phyloP scores from a whole-genome alignment of 2,329 filamentous ascomycete species.

The Neocucurbitaria cava region DNA sequence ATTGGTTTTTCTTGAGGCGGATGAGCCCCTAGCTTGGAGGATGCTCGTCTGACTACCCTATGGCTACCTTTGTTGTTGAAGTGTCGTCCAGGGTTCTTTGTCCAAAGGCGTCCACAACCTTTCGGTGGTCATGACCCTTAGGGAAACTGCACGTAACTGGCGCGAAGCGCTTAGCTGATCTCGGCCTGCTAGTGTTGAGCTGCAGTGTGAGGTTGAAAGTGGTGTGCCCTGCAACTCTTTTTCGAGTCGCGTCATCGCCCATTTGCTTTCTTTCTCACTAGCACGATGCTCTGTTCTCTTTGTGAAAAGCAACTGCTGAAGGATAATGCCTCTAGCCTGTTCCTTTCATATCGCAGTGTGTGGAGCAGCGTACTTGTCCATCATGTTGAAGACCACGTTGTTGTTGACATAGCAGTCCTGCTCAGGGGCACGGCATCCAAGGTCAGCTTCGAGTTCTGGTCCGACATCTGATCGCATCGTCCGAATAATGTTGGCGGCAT shows the following conservation, averaged over 20 bases:
- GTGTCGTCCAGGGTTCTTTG: neutral
- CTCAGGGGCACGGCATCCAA: slow-evolving; percentile 48
- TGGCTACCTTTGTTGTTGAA: neutral
- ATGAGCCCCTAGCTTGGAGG: too few relatives aligned
- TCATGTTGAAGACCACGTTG: slow-evolving; percentile 51
- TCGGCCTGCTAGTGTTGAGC: neutral
- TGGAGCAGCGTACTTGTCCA: slow-evolving; percentile 52
- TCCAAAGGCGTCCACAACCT: neutral
- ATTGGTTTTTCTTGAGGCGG: neutral
- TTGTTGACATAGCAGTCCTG: slow-evolving; percentile 55
- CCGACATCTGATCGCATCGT: slow-evolving; percentile 51
- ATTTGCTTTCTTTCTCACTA: neutral
- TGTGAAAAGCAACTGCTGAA: neutral
- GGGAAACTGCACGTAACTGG: neutral
- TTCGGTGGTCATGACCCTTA: neutral
- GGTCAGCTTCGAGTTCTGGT: slow-evolving; percentile 47
- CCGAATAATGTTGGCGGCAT: slow-evolving; percentile 55
- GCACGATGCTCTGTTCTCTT: neutral
- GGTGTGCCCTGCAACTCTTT: slow-evolving; percentile 10
- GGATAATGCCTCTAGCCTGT: neutral
- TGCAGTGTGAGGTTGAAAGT: neutral
- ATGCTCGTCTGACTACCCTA: too few relatives aligned
- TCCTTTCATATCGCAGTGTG: slow-evolving; percentile 22
- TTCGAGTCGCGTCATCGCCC: slow-evolving; percentile 1
- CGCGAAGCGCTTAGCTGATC: neutral